Base-by-base conservation (phyloP, 2,329 filamentous ascomycete species). In the Fusarium pseudograminearum region DNA sequence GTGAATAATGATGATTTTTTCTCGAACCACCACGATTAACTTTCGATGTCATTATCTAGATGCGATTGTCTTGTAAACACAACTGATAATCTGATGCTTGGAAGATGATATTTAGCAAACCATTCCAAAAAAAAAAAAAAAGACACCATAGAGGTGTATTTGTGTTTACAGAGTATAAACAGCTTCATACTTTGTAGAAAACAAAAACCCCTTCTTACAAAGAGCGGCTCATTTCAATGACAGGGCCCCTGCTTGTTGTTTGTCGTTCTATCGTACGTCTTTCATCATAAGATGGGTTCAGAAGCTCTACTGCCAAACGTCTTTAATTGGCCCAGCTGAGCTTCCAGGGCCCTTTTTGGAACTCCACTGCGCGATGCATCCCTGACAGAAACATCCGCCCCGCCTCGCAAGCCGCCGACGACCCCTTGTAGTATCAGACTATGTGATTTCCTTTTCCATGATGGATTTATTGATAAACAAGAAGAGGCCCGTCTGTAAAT, bases 331-430 rank as follows among this genome's bases (percentile, higher is more conserved):
- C 31, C 42, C 47, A 66, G 59, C 42, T 42, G 45, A 65, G 44
- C 52, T 54, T 33, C 30, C 51, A 54, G 26, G 63, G 33, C 52
- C 57, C 41, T 44, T 55, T 38, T 52, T 18, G 14, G 44, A 71
- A 61, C 55, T 44, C 66, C 61, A 61, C 59, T 54, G 41, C 38
- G 28, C 41, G 22, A 26, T 48, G 18, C n/a, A 70, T 63, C 59
- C 68, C 55, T 73, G 67, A 48, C 42, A 67, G n/a, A 61, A 66
- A 68, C 44, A 26, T 57, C 47, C 44, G 57, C 69, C 57, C 60
- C 61, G 66, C 69, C 61, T 65, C 66, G 66, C 71, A 61, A 70
- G 65, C 62, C 65, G 68, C 65, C 70, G 66, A 54, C 59, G 42
- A 61, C 30, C 57, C 62, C 67, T 45, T 46, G 67, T 45, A 63